Evolutionary conservation across 164 flowering plant genomes (phyloP), one percentile per base, ranked within the genome.

Genomic region (Umbellularia californica): DNA sequence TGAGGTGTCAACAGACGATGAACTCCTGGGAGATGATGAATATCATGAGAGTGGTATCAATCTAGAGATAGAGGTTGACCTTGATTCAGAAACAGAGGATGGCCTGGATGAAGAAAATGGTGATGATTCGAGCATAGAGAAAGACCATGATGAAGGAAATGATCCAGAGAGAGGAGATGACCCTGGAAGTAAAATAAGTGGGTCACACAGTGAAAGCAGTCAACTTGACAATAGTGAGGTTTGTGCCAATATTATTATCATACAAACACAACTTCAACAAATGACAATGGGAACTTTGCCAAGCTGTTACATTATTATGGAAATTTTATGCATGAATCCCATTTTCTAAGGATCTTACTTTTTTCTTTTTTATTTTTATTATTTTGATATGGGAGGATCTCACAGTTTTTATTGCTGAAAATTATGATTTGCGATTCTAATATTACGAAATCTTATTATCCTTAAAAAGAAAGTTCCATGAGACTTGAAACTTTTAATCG

Each of bases 1-100:
- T 76, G 97, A 88, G 62, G 92, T 87, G 80, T 87, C 71, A 51
- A 85, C 88, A 79, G 95, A 90, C 78, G 94, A 91, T 76, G 95
- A 85, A 69, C 73, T 70, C 28, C 78, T 82, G 65, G 90, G 88
- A 52, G 93, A 87, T 81, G 90, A 77, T 67, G 80, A 76, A 24
- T 82, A 80, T 65, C 75, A 79, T 71, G 73, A 79, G 27, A 86
- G 80, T 78, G 88, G 82, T 62, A 78, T 78, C 69, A 85, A 84
- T 68, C 77, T 76, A 27, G 84, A 88, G 58, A 64, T 84, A 55
- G 95, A 87, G 77, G 90, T 87, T 55, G 91, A 88, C 80, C 67
- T 30, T 74, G 96, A 87, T 55, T 55, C 60, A 14, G 98, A 95
- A 79, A 91, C 79, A 63, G 88, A 89, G 82, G 91, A 88, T 22